These are phyloP conservation scores for Cajanus cajan DNA, from an alignment of 306 rosid species.

Conservation along the genomic window DNA sequence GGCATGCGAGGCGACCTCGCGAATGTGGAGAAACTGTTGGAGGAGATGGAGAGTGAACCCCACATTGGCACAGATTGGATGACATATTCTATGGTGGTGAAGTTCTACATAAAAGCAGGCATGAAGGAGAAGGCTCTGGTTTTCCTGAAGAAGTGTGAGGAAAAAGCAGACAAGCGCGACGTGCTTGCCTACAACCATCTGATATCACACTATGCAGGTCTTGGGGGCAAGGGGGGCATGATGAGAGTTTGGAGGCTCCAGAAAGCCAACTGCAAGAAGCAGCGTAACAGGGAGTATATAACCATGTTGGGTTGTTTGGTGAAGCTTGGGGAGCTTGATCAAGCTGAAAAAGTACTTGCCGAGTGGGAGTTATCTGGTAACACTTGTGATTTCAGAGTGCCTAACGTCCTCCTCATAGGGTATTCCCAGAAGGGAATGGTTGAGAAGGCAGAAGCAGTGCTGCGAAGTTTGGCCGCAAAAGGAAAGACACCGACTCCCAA, in stretches of 20 bases:
- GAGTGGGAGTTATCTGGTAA: slow-evolving; percentile 69
- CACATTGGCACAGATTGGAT: slow-evolving; percentile 46
- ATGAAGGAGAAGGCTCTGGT: slow-evolving; percentile 53
- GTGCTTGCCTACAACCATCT: slow-evolving; percentile 56
- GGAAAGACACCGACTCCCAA: slow-evolving; percentile 69
- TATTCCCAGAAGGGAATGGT: slow-evolving; percentile 46
- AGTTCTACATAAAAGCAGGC: slow-evolving; percentile 53
- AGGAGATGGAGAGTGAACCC: slow-evolving; percentile 56
- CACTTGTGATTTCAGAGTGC: slow-evolving; percentile 62
- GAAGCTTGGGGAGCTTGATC: slow-evolving; percentile 60
- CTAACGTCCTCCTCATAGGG: slow-evolving; percentile 49
- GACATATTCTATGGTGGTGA: slow-evolving; percentile 58
- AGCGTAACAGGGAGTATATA: slow-evolving; percentile 58
- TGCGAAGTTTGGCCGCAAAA: slow-evolving; percentile 36
- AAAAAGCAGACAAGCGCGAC: slow-evolving; percentile 34
- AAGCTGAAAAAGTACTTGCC: slow-evolving; percentile 46
- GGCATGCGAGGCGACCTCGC: slow-evolving; percentile 51
- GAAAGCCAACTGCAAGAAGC: slow-evolving; percentile 58
- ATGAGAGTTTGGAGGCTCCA: slow-evolving; percentile 62
- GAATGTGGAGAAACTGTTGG: slow-evolving; percentile 57
- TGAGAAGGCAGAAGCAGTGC: slow-evolving; percentile 51
- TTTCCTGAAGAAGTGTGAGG: slow-evolving; percentile 59
- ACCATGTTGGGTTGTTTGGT: slow-evolving; percentile 61
- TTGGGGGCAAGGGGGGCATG: slow-evolving; percentile 51
- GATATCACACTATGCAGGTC: slow-evolving; percentile 52